phyloP scores from a whole-genome alignment of 495 filamentous ascomycete species.

The Lasiosphaeria miniovina region DNA sequence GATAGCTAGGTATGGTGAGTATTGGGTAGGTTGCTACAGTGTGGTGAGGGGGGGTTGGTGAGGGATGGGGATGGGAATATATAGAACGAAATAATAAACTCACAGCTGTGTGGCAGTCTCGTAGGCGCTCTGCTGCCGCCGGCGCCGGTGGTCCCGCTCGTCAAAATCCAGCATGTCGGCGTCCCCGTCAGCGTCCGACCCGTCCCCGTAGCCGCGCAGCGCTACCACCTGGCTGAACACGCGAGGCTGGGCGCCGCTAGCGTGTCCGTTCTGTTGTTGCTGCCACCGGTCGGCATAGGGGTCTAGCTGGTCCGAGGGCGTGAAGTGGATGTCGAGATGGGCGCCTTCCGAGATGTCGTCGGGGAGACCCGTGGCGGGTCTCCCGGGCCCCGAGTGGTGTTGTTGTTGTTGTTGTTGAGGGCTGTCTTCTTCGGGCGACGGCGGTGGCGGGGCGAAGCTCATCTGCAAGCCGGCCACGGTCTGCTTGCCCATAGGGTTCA shows the following conservation, averaged over 20 bases:
- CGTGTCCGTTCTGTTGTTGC: constrained; percentile 12
- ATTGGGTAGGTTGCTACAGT: background rate
- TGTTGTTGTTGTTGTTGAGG: background rate
- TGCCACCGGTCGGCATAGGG: background rate
- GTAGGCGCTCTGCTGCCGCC: constrained; percentile 17
- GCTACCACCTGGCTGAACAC: constrained; percentile 33
- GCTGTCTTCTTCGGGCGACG: background rate
- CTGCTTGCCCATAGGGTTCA: constrained; percentile 77
- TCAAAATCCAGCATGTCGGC: constrained; percentile 18
- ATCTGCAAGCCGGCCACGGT: constrained; percentile 72
- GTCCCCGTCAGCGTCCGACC: constrained; percentile 16
- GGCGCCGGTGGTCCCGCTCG: constrained; percentile 5
- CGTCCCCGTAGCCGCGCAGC: constrained; percentile 18
- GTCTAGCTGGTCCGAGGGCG: constrained; percentile 28
- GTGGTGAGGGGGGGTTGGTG: background rate
- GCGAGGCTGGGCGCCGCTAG: constrained; percentile 7
- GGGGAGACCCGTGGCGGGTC: background rate
- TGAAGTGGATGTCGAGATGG: constrained; percentile 26
- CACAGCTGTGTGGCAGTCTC: constrained; percentile 28
- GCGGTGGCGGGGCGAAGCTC: constrained; percentile 31
- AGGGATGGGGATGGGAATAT: background rate
- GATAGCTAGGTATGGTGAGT: constrained; percentile 27
- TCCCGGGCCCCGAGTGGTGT: background rate
- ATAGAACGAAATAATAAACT: background rate
- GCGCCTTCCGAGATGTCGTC: constrained; percentile 22